phyloP scores from a whole-genome alignment of 2,329 filamentous ascomycete genomes.

The Metarhizium sp. region DNA sequence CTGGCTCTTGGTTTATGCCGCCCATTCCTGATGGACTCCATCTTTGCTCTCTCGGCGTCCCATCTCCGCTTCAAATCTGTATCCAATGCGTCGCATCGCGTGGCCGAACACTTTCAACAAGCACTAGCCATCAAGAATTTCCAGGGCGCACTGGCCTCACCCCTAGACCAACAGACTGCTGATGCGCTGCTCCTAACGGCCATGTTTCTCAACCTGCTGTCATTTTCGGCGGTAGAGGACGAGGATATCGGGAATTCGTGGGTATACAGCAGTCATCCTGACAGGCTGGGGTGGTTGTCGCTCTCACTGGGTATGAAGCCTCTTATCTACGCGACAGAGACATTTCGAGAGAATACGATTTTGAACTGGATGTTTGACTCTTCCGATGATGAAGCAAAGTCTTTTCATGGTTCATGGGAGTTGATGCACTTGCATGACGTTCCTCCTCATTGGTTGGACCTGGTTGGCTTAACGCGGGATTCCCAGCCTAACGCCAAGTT shows the following conservation, averaged over 20 bases:
- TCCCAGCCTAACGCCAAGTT: background rate
- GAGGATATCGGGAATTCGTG: background rate
- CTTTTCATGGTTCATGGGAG: conserved; percentile 6
- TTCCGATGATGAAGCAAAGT: conserved; percentile 8
- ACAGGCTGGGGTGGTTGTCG: conserved; percentile 13
- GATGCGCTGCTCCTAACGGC: conserved; percentile 15
- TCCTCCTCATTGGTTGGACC: background rate
- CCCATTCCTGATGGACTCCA: no score
- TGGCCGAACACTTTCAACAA: conserved; percentile 16
- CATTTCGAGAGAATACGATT: conserved; percentile 11
- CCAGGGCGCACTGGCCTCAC: conserved; percentile 10
- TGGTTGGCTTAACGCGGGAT: background rate
- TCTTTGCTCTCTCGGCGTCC: conserved; percentile 10
- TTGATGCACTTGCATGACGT: conserved; percentile 9
- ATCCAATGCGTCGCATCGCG: conserved; percentile 1
- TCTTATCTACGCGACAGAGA: conserved; percentile 11
- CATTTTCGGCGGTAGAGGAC: conserved; percentile 10
- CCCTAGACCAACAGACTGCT: conserved; percentile 10
- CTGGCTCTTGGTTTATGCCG: conserved; percentile 7
- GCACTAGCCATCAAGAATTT: conserved; percentile 12
- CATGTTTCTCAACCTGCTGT: conserved; percentile 15
- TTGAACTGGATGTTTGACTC: conserved; percentile 9
- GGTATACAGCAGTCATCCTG: background rate
- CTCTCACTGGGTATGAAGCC: conserved; percentile 15
- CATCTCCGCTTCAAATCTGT: conserved; percentile 12